phyloP scores from a whole-genome alignment of 208 protist genomes.

The Crithidia thermophila region DNA sequence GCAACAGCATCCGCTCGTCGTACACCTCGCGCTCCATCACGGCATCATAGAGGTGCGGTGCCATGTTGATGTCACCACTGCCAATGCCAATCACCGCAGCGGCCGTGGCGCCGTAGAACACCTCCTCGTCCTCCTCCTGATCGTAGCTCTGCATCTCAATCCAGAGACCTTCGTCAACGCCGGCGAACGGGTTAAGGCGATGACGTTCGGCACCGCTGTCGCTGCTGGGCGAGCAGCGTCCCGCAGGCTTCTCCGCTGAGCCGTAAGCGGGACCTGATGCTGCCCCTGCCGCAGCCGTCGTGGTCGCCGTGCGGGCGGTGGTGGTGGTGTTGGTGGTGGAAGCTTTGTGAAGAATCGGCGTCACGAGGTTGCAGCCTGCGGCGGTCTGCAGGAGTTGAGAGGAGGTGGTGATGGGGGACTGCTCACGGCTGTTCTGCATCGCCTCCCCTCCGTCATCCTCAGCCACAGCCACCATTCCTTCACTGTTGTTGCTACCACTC shows the following conservation, averaged over 20 bases:
- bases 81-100: slow-evolving; percentile 19
- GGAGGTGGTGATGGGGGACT: too few relatives aligned
- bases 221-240: neutral
- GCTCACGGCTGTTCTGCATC: too few relatives aligned
- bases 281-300: too few relatives aligned
- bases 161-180: slow-evolving; percentile 15
- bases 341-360: neutral
- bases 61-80: slow-evolving; percentile 35
- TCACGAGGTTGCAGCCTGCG: neutral
- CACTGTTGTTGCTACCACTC: too few relatives aligned
- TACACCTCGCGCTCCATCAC: slow-evolving; percentile 42
- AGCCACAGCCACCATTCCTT: too few relatives aligned
- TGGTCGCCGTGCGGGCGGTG: too few relatives aligned
- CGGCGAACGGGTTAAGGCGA: slow-evolving; percentile 5
- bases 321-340: neutral
- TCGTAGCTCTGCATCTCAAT: slow-evolving; percentile 29
- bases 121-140: slow-evolving; percentile 41
- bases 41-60: slow-evolving; percentile 32
- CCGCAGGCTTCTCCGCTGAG: neutral
- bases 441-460: too few relatives aligned
- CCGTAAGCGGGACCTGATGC: neutral
- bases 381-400: neutral
- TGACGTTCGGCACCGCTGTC: neutral
- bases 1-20: slow-evolving; percentile 52
- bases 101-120: slow-evolving; percentile 37